These are phyloP conservation scores for Colletotrichum sp. DNA, from an alignment of 2,329 filamentous ascomycete species.

Conservation along the genomic window DNA sequence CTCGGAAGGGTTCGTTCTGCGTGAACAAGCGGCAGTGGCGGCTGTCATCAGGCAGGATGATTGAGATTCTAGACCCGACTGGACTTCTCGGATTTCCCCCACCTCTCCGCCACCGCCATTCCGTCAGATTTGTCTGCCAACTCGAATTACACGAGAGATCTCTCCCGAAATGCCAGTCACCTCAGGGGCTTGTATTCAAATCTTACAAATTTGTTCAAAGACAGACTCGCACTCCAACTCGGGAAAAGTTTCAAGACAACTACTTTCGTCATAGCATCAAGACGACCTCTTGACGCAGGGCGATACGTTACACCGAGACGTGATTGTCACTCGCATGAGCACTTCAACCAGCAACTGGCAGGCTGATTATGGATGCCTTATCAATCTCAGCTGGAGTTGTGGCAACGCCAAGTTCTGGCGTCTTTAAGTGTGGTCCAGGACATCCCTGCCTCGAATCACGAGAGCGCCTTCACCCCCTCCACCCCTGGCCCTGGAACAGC, in stretches of 20 bases:
- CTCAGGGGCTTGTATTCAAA: neutral
- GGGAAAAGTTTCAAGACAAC: fast-evolving
- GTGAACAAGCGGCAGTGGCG: neutral
- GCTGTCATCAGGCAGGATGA: slow-evolving; percentile 29
- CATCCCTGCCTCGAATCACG: neutral
- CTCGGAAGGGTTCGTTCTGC: neutral
- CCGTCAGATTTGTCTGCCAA: neutral
- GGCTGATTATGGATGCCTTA: neutral
- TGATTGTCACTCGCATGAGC: neutral
- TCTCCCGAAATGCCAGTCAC: no score
- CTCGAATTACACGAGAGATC: no score
- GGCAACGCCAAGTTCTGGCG: neutral
- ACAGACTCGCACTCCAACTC: neutral
- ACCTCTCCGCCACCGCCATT: neutral
- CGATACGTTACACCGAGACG: fast-evolving
- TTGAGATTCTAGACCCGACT: slow-evolving; percentile 33
- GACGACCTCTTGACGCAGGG: neutral
- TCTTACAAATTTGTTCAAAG: neutral
- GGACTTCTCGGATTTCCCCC: slow-evolving; percentile 25
- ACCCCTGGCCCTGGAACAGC: neutral
- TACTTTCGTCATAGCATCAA: fast-evolving
- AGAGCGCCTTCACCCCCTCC: neutral
- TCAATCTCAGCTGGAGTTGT: neutral
- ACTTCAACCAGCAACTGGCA: neutral
- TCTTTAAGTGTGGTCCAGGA: neutral